These are phyloP conservation scores for Botryotinia narcissicola DNA, from an alignment of 2,329 filamentous ascomycete species.

Conservation along the genomic window DNA sequence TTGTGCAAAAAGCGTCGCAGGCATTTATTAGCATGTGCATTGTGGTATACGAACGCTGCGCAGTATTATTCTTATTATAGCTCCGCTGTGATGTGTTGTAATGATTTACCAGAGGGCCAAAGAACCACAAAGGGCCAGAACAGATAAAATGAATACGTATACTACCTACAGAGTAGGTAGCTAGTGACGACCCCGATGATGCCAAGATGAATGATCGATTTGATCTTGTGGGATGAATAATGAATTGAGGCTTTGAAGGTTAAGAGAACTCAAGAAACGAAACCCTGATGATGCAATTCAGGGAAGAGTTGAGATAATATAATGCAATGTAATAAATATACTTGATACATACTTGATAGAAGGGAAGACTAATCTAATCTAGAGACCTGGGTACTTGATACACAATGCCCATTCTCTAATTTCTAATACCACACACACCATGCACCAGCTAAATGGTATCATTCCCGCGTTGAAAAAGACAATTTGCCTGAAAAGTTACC, in stretches of 20 bases:
- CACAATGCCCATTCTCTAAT: background rate
- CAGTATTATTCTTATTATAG: background rate
- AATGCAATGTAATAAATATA: background rate
- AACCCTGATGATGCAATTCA: slow-evolving; percentile 11
- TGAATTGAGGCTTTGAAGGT: background rate
- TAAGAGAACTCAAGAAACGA: background rate
- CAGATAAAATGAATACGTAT: background rate
- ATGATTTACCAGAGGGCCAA: background rate
- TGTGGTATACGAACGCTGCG: background rate
- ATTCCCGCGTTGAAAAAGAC: background rate
- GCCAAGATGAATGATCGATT: background rate
- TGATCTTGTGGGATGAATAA: background rate
- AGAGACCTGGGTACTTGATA: background rate
- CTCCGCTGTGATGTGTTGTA: slow-evolving; percentile 4
- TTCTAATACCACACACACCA: background rate
- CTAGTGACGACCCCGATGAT: background rate
- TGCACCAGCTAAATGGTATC: background rate
- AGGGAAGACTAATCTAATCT: background rate
- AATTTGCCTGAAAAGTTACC: background rate
- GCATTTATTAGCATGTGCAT: background rate
- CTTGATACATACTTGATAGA: background rate
- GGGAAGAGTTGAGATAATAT: slow-evolving; percentile 10
- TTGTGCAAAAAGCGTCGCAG: background rate
- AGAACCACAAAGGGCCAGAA: background rate
- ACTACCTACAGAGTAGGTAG: too few species aligned